Conservation (phyloP, 2,329 filamentous ascomycete species). For the Remersonia thermophila region DNA sequence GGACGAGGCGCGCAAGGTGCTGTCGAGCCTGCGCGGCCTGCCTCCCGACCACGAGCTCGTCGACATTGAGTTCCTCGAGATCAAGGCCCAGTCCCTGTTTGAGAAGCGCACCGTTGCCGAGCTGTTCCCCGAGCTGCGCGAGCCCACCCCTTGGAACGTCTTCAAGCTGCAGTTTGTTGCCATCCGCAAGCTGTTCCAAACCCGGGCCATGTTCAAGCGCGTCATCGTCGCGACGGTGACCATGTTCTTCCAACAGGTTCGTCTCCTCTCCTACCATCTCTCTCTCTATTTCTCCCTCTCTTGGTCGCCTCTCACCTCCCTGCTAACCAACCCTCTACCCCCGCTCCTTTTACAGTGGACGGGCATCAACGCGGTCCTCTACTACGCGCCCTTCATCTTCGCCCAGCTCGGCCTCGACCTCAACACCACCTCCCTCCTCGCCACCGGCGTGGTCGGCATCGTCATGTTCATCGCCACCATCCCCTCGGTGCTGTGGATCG, state of each 20-base stretch:
- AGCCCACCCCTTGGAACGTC: constrained; percentile 48
- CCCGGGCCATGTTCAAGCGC: constrained; percentile 52
- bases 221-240: constrained; percentile 51
- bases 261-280: no score
- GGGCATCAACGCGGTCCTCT: constrained; percentile 48
- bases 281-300: no score
- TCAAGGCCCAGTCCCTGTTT: constrained; percentile 66
- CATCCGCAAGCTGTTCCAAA: constrained; percentile 51
- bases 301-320: no score
- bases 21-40: constrained; percentile 53
- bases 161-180: constrained; percentile 59
- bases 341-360: constrained; percentile 24
- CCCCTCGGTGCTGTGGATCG: constrained; percentile 53
- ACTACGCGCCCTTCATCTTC: constrained; percentile 63
- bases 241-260: constrained; percentile 47
- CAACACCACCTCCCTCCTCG: constrained; percentile 44
- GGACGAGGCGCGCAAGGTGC: constrained; percentile 49
- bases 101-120: constrained; percentile 59
- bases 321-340: background rate
- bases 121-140: constrained; percentile 52
- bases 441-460: constrained; percentile 60
- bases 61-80: constrained; percentile 68
- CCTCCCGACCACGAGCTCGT: constrained; percentile 53
- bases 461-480: constrained; percentile 58
- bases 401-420: constrained; percentile 45